A percentile compares a stretch with the other conserved stretches of the same genome.
These are phyloP conservation scores for Cardamine resedifolia DNA, from an alignment of 345 rosid genomes.

Conservation along the genomic window DNA sequence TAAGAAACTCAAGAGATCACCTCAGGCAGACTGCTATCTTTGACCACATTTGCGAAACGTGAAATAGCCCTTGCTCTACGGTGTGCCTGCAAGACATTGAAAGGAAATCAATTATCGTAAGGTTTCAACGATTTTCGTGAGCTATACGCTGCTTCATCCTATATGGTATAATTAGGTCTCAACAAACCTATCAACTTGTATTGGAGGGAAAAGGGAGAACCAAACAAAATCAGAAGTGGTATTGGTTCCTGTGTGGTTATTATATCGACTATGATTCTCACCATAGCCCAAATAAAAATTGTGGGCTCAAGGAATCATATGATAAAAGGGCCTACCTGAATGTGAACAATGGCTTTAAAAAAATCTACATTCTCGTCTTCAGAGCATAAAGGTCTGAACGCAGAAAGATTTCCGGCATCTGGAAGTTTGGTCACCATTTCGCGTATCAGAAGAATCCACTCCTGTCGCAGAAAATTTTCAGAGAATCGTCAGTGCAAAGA, in stretches of 20 bases:
- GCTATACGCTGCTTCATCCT: not conserved
- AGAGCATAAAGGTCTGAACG: conserved; percentile 66
- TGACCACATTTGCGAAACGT: conserved; percentile 59
- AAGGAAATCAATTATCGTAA: conserved; percentile 19
- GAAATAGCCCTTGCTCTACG: conserved; percentile 71
- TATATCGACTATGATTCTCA: not conserved
- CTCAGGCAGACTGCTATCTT: conserved; percentile 51
- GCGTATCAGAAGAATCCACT: conserved; percentile 81
- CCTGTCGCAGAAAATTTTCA: conserved; percentile 49
- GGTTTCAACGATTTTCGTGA: not conserved
- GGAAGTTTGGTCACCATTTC: conserved; percentile 83
- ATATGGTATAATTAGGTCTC: conserved; percentile 11
- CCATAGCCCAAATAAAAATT: not conserved
- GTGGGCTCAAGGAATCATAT: not conserved
- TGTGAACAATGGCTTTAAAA: conserved; percentile 68
- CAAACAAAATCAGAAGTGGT: conserved; percentile 13
- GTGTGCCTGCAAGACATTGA: conserved; percentile 56
- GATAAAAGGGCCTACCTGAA: conserved; percentile 56
- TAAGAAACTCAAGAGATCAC: conserved; percentile 38
- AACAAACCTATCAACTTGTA: not conserved
- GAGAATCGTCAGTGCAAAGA: conserved; percentile 3
- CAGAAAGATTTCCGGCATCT: conserved; percentile 52
- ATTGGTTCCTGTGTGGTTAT: conserved; percentile 14
- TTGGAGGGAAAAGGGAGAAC: conserved; percentile 10
- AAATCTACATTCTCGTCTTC: conserved; percentile 87